Evolutionary conservation across 1,284 basidiomycete species (phyloP), one percentile per base, ranked within the genome.

Genomic region (Ceratobasidium theobromae): DNA sequence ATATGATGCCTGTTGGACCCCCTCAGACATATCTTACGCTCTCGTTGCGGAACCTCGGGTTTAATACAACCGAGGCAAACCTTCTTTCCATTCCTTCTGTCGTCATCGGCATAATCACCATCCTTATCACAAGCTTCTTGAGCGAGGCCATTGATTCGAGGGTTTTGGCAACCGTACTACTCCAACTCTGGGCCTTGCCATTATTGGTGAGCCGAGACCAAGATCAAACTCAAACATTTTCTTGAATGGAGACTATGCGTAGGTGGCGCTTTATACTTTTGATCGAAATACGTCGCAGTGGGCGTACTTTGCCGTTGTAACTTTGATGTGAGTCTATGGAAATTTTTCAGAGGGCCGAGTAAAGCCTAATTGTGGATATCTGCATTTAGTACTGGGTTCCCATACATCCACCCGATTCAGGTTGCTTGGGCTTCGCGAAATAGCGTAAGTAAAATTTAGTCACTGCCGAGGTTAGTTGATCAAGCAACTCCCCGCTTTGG

Each of bases 1-100:
- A 58, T 28, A 43, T 58, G 48, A 51, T 72, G 72, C 60, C 71
- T 66, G 40, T 57, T 46, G 30, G 69, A 62, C 68, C 75, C 69
- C 25, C 70, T 71, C 33, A 62, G 60, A 25, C 67, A 71, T 76
- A 76, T 67, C 70, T 76, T 23, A 72, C 72, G 14, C 69, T 75
- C 25, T 71, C 72, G 0, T 69, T 75, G 35, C 70, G 70, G 23
- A 52, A 69, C 14, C 71, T 76, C 11, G 75, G 75, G 2, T 76
- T 76, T 65, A 65, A 66, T 16, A 74, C 73, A 12, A 52, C 74
- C 45, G 53, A 72, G 38, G 66, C 73, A 5, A 75, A 76, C 60
- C 38, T 75, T 23, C 69, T 76, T 1, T 68, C 71, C 1, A 71
- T 75, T 40, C 69, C 73, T 4, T 65, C 68, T 30, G 69, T 68